phyloP scores from a whole-genome alignment of 1,284 basidiomycete genomes.

The Chiua sp. region DNA sequence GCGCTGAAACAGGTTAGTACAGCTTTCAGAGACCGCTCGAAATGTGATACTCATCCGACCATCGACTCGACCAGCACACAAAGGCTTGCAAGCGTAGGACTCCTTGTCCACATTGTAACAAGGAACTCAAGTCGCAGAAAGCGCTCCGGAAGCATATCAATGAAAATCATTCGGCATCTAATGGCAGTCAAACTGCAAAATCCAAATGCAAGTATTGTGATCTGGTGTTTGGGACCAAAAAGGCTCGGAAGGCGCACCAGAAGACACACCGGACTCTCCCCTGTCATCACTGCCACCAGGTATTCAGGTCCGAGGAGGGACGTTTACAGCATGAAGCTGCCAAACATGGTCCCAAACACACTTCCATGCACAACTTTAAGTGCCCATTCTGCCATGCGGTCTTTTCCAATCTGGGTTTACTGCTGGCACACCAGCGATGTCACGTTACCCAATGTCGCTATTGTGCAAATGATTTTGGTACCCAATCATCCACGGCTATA shows the following conservation, averaged over 20 bases:
- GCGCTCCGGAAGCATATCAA: too few species aligned
- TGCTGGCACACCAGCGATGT: constrained; percentile 11
- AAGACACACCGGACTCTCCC: constrained; percentile 13
- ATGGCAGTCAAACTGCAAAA: constrained; percentile 12
- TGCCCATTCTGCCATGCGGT: constrained; percentile 12
- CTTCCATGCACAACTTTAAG: constrained; percentile 7
- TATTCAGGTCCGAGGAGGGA: constrained; percentile 12
- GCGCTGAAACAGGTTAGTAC: constrained; percentile 26
- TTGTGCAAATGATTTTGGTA: constrained; percentile 12
- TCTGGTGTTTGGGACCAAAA: constrained; percentile 12
- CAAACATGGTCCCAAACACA: too few species aligned
- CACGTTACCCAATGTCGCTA: constrained; percentile 16
- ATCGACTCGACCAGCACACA: constrained; percentile 19
- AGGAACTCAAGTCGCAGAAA: too few species aligned
- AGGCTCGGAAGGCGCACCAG: constrained; percentile 16
- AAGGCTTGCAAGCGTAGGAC: constrained; percentile 12
- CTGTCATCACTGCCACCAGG: constrained; percentile 16
- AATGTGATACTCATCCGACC: background rate
- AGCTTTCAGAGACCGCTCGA: background rate
- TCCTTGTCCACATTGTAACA: too few species aligned
- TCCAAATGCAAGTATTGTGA: constrained; percentile 22
- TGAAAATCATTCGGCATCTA: constrained; percentile 8
- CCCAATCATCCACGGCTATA: background rate
- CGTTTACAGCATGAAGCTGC: background rate
- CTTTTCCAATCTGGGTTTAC: constrained; percentile 5